Percentiles rank a stretch among this genome's conserved stretches.
phyloP scores from a whole-genome alignment of 2,329 filamentous ascomycete species.

The Sporothrix pseudoabietina region DNA sequence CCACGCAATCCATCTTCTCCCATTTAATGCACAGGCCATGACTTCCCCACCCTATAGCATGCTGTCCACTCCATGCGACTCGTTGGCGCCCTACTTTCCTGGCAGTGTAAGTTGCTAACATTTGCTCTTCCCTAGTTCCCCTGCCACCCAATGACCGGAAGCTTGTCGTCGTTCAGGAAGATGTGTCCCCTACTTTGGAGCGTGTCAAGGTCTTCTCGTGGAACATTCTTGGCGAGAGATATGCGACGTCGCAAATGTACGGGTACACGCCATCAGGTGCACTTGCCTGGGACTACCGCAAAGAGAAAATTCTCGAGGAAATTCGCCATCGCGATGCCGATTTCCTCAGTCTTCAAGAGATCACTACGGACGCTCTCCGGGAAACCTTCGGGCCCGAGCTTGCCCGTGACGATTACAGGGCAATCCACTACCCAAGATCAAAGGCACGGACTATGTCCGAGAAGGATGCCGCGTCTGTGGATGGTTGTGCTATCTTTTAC shows the following conservation, averaged over 20 bases:
- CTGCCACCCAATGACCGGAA: conserved; percentile 74
- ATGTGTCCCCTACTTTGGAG: conserved; percentile 61
- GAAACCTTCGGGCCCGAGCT: conserved; percentile 87
- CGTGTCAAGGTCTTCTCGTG: conserved; percentile 85
- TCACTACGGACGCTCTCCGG: conserved; percentile 88
- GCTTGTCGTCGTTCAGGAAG: conserved; percentile 75
- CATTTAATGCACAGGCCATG: background rate
- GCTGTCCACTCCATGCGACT: background rate
- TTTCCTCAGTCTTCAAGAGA: conserved; percentile 90
- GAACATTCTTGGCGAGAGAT: conserved; percentile 95
- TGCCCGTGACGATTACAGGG: conserved; percentile 86
- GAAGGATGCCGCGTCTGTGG: conserved; percentile 83
- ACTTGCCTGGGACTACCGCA: conserved; percentile 84
- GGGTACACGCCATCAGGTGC: conserved; percentile 85
- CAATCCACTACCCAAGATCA: conserved; percentile 88
- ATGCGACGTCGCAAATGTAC: conserved; percentile 81
- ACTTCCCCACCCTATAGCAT: background rate
- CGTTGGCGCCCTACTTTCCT: background rate
- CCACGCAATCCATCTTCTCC: background rate
- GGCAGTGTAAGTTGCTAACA: background rate
- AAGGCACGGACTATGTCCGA: conserved; percentile 90
- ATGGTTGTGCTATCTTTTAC: conserved; percentile 96
- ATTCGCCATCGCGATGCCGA: conserved; percentile 79
- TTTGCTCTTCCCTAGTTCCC: conserved; percentile 59
- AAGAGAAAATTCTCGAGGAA: conserved; percentile 79